Base-by-base conservation (phyloP, 2,329 filamentous ascomycete species). In the Raffaelea ambrosiae region DNA sequence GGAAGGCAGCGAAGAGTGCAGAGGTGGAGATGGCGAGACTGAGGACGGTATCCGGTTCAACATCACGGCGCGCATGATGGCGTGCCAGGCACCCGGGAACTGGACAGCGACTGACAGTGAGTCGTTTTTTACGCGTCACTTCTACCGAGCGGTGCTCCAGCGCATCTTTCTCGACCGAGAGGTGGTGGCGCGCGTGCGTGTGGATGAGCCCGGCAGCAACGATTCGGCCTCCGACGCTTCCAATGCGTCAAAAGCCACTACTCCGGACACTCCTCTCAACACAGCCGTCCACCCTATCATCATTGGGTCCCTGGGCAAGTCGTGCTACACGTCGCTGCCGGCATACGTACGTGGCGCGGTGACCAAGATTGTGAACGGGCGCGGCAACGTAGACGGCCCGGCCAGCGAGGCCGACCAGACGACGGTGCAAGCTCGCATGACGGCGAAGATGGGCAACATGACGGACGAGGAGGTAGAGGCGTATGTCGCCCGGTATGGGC, bases 31-130 rank as follows among this genome's bases (percentile, higher is more conserved):
- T 20, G 23, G n/a, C 33, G 20, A 16, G 11, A 26, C n/a, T 22
- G 46, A 51, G 7, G 39, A 73, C 9, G 88, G 89, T 3, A 74
- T 97, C 42, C 78, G 87, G 21, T 74, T 97, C 49, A 97, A 98
- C 65, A 95, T 97, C 61, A 98, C 93, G 4, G 89, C 93, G 1
- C 81, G 93, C 40, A 95, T 95, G 85, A 96, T 97, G 91, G 91
- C 91, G 3, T 90, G 94, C 44, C 93, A 98, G 68, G 93, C 93
- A 8, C 90, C 93, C 2, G 75, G 83, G 51, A 98, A 98, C 68
- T 98, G 93, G 93, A 86, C 85, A 2, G 71, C 73, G 21, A 70
- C 75, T 23, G 90, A 95, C 51, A 94, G 87, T 61, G 84, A 89
- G 45, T 74, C 72, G 8, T 98, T 97, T 68, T 97, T 98, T 70